Percentiles rank a stretch among this genome's conserved stretches.
phyloP scores from a whole-genome alignment of 2,329 filamentous ascomycete genomes.

The Teratosphaeria destructans region DNA sequence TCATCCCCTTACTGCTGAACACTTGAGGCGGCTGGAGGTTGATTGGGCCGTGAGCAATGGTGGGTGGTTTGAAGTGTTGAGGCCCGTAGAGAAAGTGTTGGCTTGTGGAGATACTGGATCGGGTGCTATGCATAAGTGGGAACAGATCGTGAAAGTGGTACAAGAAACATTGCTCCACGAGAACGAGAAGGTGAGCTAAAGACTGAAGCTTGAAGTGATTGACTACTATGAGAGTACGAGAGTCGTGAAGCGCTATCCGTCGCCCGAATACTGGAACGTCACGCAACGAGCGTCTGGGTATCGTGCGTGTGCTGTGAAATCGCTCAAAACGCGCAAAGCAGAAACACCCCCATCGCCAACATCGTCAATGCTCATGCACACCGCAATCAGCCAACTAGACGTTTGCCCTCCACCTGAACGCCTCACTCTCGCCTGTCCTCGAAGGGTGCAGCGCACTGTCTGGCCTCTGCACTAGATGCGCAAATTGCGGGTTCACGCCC shows the following conservation, averaged over 20 bases:
- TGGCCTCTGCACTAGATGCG: conserved; percentile 43
- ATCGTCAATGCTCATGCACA: not conserved
- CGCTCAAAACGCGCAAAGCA: not conserved
- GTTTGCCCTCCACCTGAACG: conserved; percentile 20
- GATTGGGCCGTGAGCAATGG: conserved; percentile 55
- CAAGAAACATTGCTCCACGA: conserved; percentile 34
- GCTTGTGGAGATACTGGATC: conserved; percentile 77
- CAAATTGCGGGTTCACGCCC: conserved; percentile 42
- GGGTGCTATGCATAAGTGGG: conserved; percentile 78
- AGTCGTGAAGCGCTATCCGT: not conserved
- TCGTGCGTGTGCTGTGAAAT: not conserved
- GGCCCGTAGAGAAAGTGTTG: conserved; percentile 63
- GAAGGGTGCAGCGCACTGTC: conserved; percentile 47
- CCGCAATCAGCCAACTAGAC: not conserved
- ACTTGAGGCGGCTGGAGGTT: conserved; percentile 58
- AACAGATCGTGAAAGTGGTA: conserved; percentile 57
- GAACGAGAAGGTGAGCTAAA: conserved; percentile 1
- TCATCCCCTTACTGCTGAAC: conserved; percentile 68
- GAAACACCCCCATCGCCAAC: not conserved
- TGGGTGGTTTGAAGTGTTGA: conserved; percentile 58
- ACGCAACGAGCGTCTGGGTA: conserved; percentile 3
- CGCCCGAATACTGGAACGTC: not conserved
- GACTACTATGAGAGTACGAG: not conserved
- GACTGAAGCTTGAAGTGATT: not conserved
- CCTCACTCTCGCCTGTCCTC: conserved; percentile 22